phyloP scores from a whole-genome alignment of 2,329 filamentous ascomycete genomes.

The Colletotrichum agaves region DNA sequence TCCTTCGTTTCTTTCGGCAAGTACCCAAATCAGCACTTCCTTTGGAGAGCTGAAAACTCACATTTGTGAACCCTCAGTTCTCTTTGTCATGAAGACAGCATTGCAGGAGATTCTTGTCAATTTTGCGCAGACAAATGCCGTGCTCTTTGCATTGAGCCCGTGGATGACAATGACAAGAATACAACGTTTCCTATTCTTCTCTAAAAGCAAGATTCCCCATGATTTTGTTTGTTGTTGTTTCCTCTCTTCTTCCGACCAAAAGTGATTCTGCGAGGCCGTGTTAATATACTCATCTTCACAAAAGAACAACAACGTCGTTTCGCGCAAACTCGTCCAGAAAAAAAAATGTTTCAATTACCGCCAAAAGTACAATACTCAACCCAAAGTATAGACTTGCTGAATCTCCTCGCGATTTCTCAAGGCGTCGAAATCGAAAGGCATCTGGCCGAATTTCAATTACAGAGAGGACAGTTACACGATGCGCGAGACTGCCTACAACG shows the following conservation, averaged over 20 bases:
- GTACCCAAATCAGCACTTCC: constrained; percentile 1
- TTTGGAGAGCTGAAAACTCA: not conserved
- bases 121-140: too few relatives aligned
- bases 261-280: not conserved
- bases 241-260: not conserved
- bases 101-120: not conserved
- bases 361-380: not conserved
- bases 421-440: constrained; percentile 21
- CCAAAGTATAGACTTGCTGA: not conserved
- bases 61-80: not conserved
- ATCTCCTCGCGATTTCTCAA: not conserved
- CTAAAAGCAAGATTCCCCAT: constrained; percentile 4
- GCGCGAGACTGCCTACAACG: not conserved
- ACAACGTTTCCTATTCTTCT: not conserved
- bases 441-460: not conserved
- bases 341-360: not conserved
- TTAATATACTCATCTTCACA: too few relatives aligned
- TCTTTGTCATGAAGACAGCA: constrained; percentile 16
- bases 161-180: not conserved
- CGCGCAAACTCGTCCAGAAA: too few relatives aligned
- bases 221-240: not conserved
- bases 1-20: not conserved
- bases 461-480: not conserved
- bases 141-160: too few relatives aligned
- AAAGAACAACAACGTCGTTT: too few relatives aligned